Conservation (phyloP, 2,329 filamentous ascomycete species). For the Parasarocladium wereldwijsianum region DNA sequence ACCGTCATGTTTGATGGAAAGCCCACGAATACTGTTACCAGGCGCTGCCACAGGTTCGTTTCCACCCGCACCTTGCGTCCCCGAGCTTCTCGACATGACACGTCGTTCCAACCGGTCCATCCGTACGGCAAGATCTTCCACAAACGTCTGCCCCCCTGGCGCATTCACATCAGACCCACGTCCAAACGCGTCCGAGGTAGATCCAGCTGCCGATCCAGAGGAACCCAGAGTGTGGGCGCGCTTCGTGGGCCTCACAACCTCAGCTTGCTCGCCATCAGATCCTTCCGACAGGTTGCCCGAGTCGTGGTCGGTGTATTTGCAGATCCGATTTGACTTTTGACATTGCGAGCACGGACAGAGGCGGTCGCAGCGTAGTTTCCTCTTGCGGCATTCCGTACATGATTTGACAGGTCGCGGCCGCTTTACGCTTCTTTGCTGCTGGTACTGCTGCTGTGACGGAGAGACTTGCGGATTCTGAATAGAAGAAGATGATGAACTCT, state of each 20-base stretch:
- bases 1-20: constrained; percentile 32
- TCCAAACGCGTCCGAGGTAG: no score
- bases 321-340: constrained; percentile 37
- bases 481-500: no score
- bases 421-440: constrained; percentile 31
- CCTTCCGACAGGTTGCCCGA: constrained; percentile 31
- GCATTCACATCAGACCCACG: no score
- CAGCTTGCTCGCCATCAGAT: constrained; percentile 25
- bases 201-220: no score
- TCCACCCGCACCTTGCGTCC: no score
- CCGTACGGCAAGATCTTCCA: constrained; percentile 33
- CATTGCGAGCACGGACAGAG: constrained; percentile 42
- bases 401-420: constrained; percentile 40
- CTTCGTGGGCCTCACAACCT: constrained; percentile 21
- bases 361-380: constrained; percentile 42
- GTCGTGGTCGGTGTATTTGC: constrained; percentile 37
- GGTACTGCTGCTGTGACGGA: constrained; percentile 9
- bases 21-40: constrained; percentile 27
- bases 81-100: constrained; percentile 14
- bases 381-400: constrained; percentile 40
- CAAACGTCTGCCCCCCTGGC: constrained; percentile 11
- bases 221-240: no score
- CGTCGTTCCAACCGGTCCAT: constrained; percentile 40
- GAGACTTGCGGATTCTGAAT: no score
- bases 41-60: no score